These are phyloP conservation scores for Triangularia setosa DNA, from an alignment of 2,329 filamentous ascomycete species.

Conservation along the genomic window DNA sequence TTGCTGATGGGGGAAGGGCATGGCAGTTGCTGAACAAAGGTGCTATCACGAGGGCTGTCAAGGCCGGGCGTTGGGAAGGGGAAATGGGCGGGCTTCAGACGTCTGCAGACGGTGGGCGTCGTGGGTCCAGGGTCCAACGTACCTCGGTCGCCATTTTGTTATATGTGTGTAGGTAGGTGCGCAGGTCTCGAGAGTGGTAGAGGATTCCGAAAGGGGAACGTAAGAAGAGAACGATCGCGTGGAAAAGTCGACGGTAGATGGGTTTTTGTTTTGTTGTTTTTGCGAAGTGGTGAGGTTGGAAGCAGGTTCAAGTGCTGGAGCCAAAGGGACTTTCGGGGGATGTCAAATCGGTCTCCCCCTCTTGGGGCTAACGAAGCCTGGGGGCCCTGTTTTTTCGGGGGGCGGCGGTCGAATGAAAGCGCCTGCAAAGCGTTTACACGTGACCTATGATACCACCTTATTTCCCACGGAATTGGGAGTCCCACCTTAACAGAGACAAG, in stretches of 20 bases:
- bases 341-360: slow-evolving; percentile 21
- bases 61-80: neutral
- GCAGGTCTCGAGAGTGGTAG: slow-evolving; percentile 11
- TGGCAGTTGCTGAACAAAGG: neutral
- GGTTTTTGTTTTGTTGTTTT: slow-evolving; percentile 22
- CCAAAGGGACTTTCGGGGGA: slow-evolving; percentile 24
- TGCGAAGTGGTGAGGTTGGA: slow-evolving; percentile 22
- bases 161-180: slow-evolving; percentile 16
- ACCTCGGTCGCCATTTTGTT: slow-evolving; percentile 33
- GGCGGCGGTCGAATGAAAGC: slow-evolving; percentile 20
- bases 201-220: slow-evolving; percentile 8
- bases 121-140: slow-evolving; percentile 14
- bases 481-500: slow-evolving; percentile 19
- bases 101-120: slow-evolving; percentile 4
- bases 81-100: neutral
- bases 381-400: slow-evolving; percentile 23
- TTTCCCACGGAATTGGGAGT: slow-evolving; percentile 20
- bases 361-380: slow-evolving; percentile 20
- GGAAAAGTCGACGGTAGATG: slow-evolving; percentile 8
- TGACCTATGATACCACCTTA: slow-evolving; percentile 16
- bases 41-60: slow-evolving; percentile 1
- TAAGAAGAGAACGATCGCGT: slow-evolving; percentile 4
- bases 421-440: slow-evolving; percentile 20
- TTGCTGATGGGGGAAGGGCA: neutral
- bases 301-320: slow-evolving; percentile 24